Base-by-base conservation (phyloP, 805 yeast species). In the Schizosaccharomyces lindneri region DNA sequence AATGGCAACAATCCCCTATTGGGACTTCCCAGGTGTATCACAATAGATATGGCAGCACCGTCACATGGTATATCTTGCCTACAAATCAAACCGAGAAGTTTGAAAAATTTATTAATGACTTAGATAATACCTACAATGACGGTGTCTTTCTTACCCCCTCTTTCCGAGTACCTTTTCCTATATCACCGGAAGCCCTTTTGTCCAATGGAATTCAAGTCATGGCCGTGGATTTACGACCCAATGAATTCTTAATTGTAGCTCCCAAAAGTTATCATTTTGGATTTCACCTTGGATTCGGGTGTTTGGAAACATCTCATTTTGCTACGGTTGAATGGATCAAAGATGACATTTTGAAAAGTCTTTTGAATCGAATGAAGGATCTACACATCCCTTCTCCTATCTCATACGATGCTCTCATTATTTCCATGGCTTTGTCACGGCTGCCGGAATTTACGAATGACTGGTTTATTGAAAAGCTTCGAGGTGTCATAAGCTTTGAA, bases 1-100 rank as follows among this genome's bases (percentile, higher is more conserved):
- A 97, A 71, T 90, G 97, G 96, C 97, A 89, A 70, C 84, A 86
- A 63, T 97, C 90, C 68, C 97, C 90, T 70, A 97, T 90, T 69
- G 87, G 85, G 69, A 86, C 96, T 0, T 75, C 87, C 64, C 84
- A 94, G 60, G 88, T 95, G 4, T 89, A 90, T 70, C 90, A 89
- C 70, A 94, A 94, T 70, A 96, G 88, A 69, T 76, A 79, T 65
- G 97, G 97, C 1, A 83, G 84, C 15, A 82, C 90, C 6, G 89
- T 90, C 69, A 83, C 88, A 63, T 89, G 97, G 97, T 89, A 89
- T 69, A 89, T 93, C 7, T 89, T 89, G 4, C 96, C 97, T 0
- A 80, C 85, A 13, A 69, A 71, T 0, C 74, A 78, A 64, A 83
- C 90, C 41, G 79, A 74, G 19, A 69, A 73, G 59, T 88, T 89